A percentile compares a stretch with the other conserved stretches of the same genome.
phyloP scores from a whole-genome alignment of 495 filamentous ascomycete genomes.

The Cercophora samala region DNA sequence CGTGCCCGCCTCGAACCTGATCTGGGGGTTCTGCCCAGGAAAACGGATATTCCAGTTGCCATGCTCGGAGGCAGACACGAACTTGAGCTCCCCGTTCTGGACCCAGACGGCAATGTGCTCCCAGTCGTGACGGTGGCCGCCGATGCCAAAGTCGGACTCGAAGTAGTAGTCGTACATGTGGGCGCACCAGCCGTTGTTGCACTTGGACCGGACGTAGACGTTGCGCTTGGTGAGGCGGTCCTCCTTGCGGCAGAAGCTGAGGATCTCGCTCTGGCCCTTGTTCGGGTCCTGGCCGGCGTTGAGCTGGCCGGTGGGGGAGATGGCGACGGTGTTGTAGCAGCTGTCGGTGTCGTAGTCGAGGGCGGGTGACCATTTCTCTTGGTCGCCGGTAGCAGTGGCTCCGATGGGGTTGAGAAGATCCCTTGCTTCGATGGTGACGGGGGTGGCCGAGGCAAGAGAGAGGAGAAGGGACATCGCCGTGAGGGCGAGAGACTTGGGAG shows the following conservation, averaged over 20 bases:
- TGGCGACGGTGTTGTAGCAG: slow-evolving; percentile 35
- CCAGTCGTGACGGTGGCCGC: slow-evolving; percentile 34
- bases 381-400: background rate
- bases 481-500: background rate
- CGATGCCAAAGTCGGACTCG: slow-evolving; percentile 25
- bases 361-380: slow-evolving; percentile 10
- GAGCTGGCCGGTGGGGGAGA: slow-evolving; percentile 21
- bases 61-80: slow-evolving; percentile 25
- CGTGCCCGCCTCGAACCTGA: slow-evolving; percentile 8
- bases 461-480: background rate
- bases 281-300: slow-evolving; percentile 17
- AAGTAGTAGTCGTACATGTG: slow-evolving; percentile 35
- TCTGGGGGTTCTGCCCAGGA: slow-evolving; percentile 16
- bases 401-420: slow-evolving; percentile 1
- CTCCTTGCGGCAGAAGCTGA: slow-evolving; percentile 21
- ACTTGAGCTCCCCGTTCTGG: slow-evolving; percentile 15
- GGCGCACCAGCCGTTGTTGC: slow-evolving; percentile 33
- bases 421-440: background rate
- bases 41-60: slow-evolving; percentile 19
- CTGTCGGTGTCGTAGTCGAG: slow-evolving; percentile 36
- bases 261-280: background rate
- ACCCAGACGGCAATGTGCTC: slow-evolving; percentile 32
- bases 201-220: slow-evolving; percentile 32
- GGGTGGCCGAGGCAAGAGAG: background rate
- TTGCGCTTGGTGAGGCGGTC: slow-evolving; percentile 28